Evolutionary conservation across 2,329 filamentous ascomycete species (phyloP).

Genomic region (Sporothrix brasiliensis): DNA sequence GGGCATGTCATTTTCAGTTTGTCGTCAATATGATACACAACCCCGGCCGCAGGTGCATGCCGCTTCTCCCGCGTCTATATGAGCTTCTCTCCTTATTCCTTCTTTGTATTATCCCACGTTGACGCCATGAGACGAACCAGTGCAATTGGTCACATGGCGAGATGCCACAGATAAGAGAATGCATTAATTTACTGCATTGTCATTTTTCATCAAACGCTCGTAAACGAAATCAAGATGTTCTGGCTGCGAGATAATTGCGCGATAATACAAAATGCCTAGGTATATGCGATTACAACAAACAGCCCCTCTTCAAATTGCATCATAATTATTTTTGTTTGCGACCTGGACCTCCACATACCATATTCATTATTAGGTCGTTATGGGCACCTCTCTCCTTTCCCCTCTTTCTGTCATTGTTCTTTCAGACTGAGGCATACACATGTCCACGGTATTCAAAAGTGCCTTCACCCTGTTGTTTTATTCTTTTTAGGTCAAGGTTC

Average conservation of each 20-base stretch:
- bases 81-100: not conserved
- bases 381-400: not conserved
- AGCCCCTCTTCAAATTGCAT: not conserved
- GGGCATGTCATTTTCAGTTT: not conserved
- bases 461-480: not conserved
- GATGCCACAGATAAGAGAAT: not conserved
- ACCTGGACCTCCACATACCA: not conserved
- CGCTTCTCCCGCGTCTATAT: constrained; percentile 2
- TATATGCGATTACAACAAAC: not conserved
- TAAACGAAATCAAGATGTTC: not conserved
- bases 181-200: not conserved
- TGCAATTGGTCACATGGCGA: not conserved
- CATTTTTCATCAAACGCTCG: not conserved
- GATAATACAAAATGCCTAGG: constrained; percentile 2
- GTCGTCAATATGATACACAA: constrained; percentile 26
- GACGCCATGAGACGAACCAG: constrained; percentile 9
- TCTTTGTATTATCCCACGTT: too few relatives aligned
- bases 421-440: constrained; percentile 29
- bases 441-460: constrained; percentile 31
- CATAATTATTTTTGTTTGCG: not conserved
- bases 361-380: not conserved
- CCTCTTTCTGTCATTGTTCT: constrained; percentile 13
- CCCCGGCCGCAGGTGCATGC: constrained; percentile 9
- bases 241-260: not conserved
- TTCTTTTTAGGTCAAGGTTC: not conserved